A percentile compares a stretch with the other conserved stretches of the same genome.
These are phyloP conservation scores for Cercospora berteroae DNA, from an alignment of 2,329 filamentous ascomycete genomes.

Conservation along the genomic window DNA sequence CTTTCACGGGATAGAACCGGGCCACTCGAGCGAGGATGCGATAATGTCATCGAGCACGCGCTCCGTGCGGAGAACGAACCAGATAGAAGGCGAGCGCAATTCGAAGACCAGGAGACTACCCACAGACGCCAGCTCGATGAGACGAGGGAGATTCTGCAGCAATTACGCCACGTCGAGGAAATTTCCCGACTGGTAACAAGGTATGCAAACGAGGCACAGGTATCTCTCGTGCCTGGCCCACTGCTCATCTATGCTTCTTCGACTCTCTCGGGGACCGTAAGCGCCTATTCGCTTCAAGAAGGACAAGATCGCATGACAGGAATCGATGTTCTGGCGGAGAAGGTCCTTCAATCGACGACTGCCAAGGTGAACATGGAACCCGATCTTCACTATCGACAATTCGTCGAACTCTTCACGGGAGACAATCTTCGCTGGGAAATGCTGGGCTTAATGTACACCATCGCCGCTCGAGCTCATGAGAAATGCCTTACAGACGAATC, in stretches of 20 bases:
- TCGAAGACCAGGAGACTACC: not conserved
- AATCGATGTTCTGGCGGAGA: not conserved
- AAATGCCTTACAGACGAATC: too few relatives aligned
- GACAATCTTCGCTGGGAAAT: constrained; percentile 24
- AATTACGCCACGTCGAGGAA: not conserved
- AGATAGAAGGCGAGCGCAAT: not conserved
- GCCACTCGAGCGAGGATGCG: not conserved
- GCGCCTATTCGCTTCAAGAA: not conserved
- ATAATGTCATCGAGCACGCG: not conserved
- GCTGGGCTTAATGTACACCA: constrained; percentile 23
- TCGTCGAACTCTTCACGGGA: constrained; percentile 21
- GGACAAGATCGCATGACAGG: not conserved
- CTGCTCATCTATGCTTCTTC: constrained; percentile 1
- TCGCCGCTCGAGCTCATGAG: constrained; percentile 19
- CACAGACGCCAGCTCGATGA: not conserved
- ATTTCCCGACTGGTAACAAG: not conserved
- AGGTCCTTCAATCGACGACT: not conserved
- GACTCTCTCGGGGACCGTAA: not conserved
- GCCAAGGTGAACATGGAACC: not conserved
- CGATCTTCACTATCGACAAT: constrained; percentile 4
- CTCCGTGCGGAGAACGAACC: not conserved
- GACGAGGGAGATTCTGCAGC: not conserved
- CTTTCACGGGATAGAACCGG: not conserved
- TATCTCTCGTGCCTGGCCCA: constrained; percentile 5
- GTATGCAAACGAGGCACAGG: not conserved